Evolutionary conservation across 1,284 basidiomycete species (phyloP).

Genomic region (Fomitopsis betulina): DNA sequence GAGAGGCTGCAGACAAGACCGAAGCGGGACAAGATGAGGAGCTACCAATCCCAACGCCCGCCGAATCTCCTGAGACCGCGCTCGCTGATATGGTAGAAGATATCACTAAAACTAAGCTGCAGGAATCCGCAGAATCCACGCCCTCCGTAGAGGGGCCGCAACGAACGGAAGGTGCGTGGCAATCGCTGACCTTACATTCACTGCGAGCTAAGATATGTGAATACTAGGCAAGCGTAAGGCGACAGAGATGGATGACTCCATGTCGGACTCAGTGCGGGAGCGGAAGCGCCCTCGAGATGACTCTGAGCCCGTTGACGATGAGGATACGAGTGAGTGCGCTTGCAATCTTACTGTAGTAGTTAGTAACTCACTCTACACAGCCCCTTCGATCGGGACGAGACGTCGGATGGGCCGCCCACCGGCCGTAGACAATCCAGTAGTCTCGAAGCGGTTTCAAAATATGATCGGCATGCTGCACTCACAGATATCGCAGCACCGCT

Average conservation of each 20-base stretch:
- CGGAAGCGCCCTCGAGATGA: conserved; percentile 65
- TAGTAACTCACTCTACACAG: conserved; percentile 18
- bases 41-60: conserved; percentile 4
- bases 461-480: conserved; percentile 78
- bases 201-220: not conserved
- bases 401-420: conserved; percentile 21
- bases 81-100: conserved; percentile 2
- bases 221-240: conserved; percentile 64
- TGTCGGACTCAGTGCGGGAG: conserved; percentile 48
- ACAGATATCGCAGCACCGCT: conserved; percentile 79
- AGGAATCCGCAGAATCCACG: not conserved
- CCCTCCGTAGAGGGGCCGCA: not conserved
- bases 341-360: not conserved
- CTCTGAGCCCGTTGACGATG: conserved; percentile 62
- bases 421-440: conserved; percentile 41
- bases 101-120: conserved; percentile 12
- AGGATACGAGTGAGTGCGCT: conserved; percentile 46
- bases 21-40: not conserved
- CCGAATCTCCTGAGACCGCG: not conserved
- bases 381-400: conserved; percentile 15
- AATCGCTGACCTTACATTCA: too few species aligned
- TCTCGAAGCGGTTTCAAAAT: conserved; percentile 73
- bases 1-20: not conserved
- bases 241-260: conserved; percentile 43
- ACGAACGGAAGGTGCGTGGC: not conserved